phyloP scores from a whole-genome alignment of 208 protist species.

The Trypanosoma theileri region DNA sequence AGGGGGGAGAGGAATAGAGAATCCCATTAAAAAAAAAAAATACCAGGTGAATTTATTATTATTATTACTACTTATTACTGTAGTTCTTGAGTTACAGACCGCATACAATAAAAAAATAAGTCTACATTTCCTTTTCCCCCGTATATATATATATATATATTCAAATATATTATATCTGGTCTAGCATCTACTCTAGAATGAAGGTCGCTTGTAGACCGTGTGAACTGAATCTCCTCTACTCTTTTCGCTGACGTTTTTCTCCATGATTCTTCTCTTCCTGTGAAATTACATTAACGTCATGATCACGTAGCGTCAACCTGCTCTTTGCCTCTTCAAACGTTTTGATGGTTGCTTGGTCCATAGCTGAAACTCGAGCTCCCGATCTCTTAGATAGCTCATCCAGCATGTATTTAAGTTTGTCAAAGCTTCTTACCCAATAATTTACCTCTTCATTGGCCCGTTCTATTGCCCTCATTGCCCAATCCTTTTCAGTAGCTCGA shows the following conservation, averaged over 20 bases:
- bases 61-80: neutral
- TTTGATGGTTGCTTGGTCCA: constrained; percentile 49
- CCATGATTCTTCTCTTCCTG: constrained; percentile 1
- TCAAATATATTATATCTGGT: constrained; percentile 1
- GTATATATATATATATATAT: too few species aligned
- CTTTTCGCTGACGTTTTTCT: constrained; percentile 16
- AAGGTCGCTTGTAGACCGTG: neutral
- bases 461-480: constrained; percentile 56
- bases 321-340: constrained; percentile 46
- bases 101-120: neutral
- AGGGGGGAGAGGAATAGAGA: constrained; percentile 10
- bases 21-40: constrained; percentile 22
- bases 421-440: constrained; percentile 81
- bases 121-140: too few species aligned
- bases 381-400: constrained; percentile 32
- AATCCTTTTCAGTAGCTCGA: constrained; percentile 54
- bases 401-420: constrained; percentile 70
- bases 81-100: too few species aligned
- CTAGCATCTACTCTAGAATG: constrained; percentile 7
- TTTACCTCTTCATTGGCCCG: constrained; percentile 65
- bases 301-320: constrained; percentile 10
- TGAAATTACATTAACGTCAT: constrained; percentile 2
- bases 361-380: constrained; percentile 35
- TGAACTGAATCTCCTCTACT: neutral
- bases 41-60: neutral